Base-by-base conservation (phyloP, 805 yeast genomes). In the Metschnikowia corniflorae region DNA sequence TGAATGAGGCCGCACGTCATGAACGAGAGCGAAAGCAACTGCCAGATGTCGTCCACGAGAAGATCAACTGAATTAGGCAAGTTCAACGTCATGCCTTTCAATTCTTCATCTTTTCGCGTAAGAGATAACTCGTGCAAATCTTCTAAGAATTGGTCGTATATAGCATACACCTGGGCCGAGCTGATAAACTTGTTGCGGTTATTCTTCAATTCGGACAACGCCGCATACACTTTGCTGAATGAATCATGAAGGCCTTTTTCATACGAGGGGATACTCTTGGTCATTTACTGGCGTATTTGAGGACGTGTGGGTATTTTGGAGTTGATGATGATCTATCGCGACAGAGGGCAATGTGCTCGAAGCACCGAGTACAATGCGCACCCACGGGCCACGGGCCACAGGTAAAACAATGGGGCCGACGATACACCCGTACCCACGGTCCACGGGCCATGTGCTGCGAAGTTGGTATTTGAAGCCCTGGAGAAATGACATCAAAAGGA, bases 1-100 rank as follows among this genome's bases (percentile, higher is more conserved):
- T 87, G 82, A 31, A 84, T 83, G 50, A 87, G 68, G 3, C 99
- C 99, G 41, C 94, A 93, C 2, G 97, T 86, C 53, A 91, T 77
- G 60, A 89, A 86, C 47, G 93, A 83, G 34, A 93, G 70, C 10
- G 95, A 83, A 29, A 91, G 64, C 31, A 93, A 64, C 59, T 91
- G 96, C 71, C 91, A 87, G 16, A 85, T 86, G 52, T 89, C 97
- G 58, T 89, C 97, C 28, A 86, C 69, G 8, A 85, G 71, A 7
- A 77, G 68, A 53, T 89, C 96, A 12, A 85, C 86, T 43, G 61
- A 57, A 43, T 72, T 74, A 31, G 77, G 77, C 43, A 63, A 50
- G 19, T 44, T 50, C 33, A 65, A 48, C 25, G 58, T 57, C 42
- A 58, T 55, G 29, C 68, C 68, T 40, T 58, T 61, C 42, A 60